These are phyloP conservation scores for Cordyceps javanica DNA, from an alignment of 2,329 filamentous ascomycete genomes.

Conservation along the genomic window DNA sequence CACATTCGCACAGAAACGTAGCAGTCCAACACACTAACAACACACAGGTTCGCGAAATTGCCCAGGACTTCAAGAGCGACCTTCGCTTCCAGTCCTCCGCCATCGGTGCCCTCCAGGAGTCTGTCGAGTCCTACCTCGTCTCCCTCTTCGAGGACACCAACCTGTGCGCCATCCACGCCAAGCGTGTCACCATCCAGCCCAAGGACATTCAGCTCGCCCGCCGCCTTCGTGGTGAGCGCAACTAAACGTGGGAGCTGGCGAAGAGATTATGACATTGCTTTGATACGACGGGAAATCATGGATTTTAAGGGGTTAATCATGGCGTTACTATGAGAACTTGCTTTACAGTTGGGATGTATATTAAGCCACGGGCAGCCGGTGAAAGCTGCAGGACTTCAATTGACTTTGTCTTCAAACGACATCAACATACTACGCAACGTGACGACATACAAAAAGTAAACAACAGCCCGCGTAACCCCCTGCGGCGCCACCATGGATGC, in stretches of 20 bases:
- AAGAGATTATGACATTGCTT: slow-evolving; percentile 37
- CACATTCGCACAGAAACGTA: not conserved
- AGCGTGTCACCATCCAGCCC: slow-evolving; percentile 96
- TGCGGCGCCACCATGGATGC: too few species aligned
- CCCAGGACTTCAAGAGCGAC: slow-evolving; percentile 90
- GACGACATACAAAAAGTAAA: not conserved
- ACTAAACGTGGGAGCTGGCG: slow-evolving; percentile 46
- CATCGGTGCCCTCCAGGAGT: slow-evolving; percentile 96
- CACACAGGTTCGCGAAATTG: slow-evolving; percentile 77
- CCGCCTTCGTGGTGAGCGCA: slow-evolving; percentile 89
- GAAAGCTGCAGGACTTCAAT: slow-evolving; percentile 28
- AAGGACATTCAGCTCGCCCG: slow-evolving; percentile 98
- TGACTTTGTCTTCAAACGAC: slow-evolving; percentile 17
- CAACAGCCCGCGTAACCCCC: too few species aligned
- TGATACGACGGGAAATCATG: slow-evolving; percentile 32
- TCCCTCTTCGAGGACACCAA: slow-evolving; percentile 82
- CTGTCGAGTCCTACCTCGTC: slow-evolving; percentile 96
- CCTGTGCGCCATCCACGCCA: slow-evolving; percentile 93
- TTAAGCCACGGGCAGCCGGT: slow-evolving; percentile 31
- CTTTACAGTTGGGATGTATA: slow-evolving; percentile 37
- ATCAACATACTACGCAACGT: not conserved
- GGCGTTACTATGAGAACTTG: slow-evolving; percentile 40
- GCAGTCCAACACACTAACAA: slow-evolving; percentile 1
- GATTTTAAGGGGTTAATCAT: slow-evolving; percentile 37
- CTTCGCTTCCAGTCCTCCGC: slow-evolving; percentile 97